phyloP scores from a whole-genome alignment of 148 eudicot genomes.

The Linanthus parryae region DNA sequence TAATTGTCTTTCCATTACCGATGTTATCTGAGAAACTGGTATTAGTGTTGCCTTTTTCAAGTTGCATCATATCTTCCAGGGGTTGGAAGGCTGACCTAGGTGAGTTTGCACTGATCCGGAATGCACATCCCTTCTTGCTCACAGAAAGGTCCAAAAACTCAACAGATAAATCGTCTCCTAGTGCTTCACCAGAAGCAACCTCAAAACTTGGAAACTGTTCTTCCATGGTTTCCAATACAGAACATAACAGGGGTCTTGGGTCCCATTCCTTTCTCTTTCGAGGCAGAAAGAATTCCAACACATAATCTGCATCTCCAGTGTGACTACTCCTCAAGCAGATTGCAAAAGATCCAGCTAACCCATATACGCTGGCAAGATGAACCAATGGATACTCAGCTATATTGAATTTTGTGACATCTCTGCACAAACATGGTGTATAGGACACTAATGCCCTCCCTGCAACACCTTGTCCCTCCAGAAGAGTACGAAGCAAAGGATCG shows the following conservation, averaged over 20 bases:
- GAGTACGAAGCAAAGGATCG: conserved; percentile 4
- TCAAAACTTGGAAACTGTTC: conserved; percentile 8
- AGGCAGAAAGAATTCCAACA: conserved; percentile 21
- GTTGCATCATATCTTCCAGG: not conserved
- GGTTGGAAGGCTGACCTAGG: not conserved
- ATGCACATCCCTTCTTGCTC: not conserved
- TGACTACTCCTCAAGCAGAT: conserved; percentile 15
- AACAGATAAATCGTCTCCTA: conserved; percentile 7
- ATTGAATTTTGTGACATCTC: conserved; percentile 12
- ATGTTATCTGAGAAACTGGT: not conserved
- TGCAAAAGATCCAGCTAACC: conserved; percentile 12
- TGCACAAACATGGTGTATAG: conserved; percentile 13
- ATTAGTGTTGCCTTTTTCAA: not conserved
- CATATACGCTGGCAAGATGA: conserved; percentile 16
- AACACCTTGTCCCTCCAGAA: conserved; percentile 14
- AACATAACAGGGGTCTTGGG: conserved; percentile 1
- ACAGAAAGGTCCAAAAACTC: not conserved
- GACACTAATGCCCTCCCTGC: conserved; percentile 14
- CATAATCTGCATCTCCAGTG: conserved; percentile 15
- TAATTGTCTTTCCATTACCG: too few relatives aligned
- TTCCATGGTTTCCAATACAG: conserved; percentile 10
- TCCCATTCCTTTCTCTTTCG: not conserved
- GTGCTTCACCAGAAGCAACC: conserved; percentile 15
- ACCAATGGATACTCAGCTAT: conserved; percentile 20
- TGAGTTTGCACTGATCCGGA: not conserved